Evolutionary conservation across 2,329 filamentous ascomycete species (phyloP), one percentile per base, ranked within the genome.

Genomic region (Calonectria fujianensis): DNA sequence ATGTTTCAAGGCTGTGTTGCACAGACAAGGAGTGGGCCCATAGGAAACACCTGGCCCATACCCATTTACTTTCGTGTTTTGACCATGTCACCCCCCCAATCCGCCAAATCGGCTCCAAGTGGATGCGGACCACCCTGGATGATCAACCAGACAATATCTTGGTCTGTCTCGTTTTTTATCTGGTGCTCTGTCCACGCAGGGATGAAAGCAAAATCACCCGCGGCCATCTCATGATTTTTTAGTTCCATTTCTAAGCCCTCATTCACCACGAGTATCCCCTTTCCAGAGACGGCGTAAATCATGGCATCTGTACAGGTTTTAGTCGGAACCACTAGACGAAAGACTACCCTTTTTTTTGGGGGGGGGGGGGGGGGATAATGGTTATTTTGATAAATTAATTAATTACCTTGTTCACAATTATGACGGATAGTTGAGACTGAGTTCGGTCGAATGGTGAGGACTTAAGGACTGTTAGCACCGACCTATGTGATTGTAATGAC

Each of bases 141-240:
- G 57, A 95, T 89, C 14, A 94, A 89, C 91, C 93, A 94, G 48
- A 91, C 89, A 2, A 93, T 85, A 61, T 93, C 91, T 65, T 80
- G 83, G 54, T 92, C 90, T 1, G 89, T 89, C 48, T 94, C 90
- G 79, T 95, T 95, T 27, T 92, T 86, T 69, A 93, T 89, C 82
- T 94, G 93, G 83, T 95, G 93, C 82, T 95, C 93, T 0, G 91
- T 91, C 88, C 90, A 94, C 0, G 93, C 90, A 0, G 93, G 93
- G 16, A 95, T 89, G 70, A 94, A 88, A 4, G 92, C 93, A 83
- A 94, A 95, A 82, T 95, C 93, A 0, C 94, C 93, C 0, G 91
- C 87, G 1, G 83, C 83, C 9, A 95, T 86, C 24, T 90, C 85
- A 75, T 93, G 88, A 41, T 89, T 88, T 75, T 89, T 89, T 0